These are phyloP conservation scores for Ilyonectria sp. DNA, from an alignment of 2,329 filamentous ascomycete species.

Conservation along the genomic window DNA sequence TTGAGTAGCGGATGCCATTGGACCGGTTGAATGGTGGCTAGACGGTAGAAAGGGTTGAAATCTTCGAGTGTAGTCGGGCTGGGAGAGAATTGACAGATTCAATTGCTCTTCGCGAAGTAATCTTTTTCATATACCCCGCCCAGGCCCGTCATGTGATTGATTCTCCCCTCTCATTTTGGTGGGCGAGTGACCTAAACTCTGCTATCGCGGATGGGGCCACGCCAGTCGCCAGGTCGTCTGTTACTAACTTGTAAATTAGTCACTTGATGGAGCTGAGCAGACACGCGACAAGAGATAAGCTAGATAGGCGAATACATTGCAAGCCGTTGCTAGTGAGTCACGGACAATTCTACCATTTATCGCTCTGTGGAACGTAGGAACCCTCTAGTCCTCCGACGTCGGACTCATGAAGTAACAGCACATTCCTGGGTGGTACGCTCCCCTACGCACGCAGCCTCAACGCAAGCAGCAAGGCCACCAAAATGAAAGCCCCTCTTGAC, in stretches of 20 bases:
- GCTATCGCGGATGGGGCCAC: background rate
- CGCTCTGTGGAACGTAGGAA: background rate
- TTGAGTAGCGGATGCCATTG: slow-evolving; percentile 36
- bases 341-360: background rate
- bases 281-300: background rate
- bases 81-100: background rate
- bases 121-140: background rate
- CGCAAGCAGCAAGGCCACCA: slow-evolving; percentile 42
- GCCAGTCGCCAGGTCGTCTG: background rate
- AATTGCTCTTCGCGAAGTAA: background rate
- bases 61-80: background rate
- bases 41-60: background rate
- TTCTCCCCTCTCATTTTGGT: background rate
- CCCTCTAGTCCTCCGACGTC: background rate
- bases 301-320: no score
- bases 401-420: background rate
- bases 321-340: background rate
- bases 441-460: slow-evolving; percentile 40
- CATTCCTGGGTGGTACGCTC: background rate
- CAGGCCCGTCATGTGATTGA: background rate
- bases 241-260: background rate
- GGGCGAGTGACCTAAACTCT: background rate
- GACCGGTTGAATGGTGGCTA: background rate
- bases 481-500: slow-evolving; percentile 44
- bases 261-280: background rate